Conservation (phyloP, 768 basidiomycete species). For the Suillus subalutaceus region DNA sequence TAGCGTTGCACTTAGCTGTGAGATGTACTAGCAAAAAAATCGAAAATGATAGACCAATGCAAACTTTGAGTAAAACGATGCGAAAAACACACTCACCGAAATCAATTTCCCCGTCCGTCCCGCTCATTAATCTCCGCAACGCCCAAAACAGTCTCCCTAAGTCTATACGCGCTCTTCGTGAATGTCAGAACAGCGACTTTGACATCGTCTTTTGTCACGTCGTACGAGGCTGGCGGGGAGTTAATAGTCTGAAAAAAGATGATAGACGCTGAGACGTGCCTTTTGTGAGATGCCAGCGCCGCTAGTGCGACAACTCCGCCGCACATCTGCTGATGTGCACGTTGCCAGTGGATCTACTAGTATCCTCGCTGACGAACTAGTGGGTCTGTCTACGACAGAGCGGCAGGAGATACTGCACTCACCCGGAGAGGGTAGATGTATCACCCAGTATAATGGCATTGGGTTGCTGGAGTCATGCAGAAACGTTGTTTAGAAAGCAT, state of each 20-base stretch:
- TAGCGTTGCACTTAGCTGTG: conserved; percentile 82
- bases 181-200: conserved; percentile 91
- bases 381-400: too few relatives aligned
- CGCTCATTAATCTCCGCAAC: conserved; percentile 85
- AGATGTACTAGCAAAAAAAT: not conserved
- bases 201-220: conserved; percentile 91
- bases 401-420: too few relatives aligned
- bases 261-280: conserved; percentile 45
- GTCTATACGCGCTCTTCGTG: conserved; percentile 85
- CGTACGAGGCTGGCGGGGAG: conserved; percentile 72
- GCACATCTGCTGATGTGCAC: too few relatives aligned
- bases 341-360: too few relatives aligned
- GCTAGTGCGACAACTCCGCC: too few relatives aligned
- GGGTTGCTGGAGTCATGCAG: too few relatives aligned
- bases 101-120: conserved; percentile 72
- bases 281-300: conserved; percentile 65
- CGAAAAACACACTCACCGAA: conserved; percentile 57
- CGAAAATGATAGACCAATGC: not conserved
- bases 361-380: too few relatives aligned
- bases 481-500: too few relatives aligned
- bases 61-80: not conserved
- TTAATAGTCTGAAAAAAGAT: not conserved
- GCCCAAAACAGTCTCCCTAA: conserved; percentile 91
- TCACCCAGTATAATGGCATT: too few relatives aligned
- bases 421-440: too few relatives aligned